Base-by-base conservation (phyloP, 495 filamentous ascomycete species). In the Aspergillus taichungensis region DNA sequence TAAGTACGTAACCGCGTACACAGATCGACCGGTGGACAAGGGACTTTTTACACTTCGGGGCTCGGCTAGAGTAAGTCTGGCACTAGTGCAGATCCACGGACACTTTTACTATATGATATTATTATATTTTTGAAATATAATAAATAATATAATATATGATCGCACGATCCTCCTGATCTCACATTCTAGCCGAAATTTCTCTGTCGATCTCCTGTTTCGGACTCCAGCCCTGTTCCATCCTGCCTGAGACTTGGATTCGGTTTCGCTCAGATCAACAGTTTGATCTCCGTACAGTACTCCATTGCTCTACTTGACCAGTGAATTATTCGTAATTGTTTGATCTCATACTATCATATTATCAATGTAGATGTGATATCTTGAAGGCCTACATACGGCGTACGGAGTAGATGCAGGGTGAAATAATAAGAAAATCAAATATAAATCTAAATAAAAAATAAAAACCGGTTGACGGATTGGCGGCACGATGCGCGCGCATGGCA, bases 61-160 rank as follows among this genome's bases (percentile, higher is more conserved):
- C 48, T 57, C 55, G 55, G 55, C 48, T 52, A 53, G 45, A 57
- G 49, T 45, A 50, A 47, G 46, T 47, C 47, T 49, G 38, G 43
- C 47, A 41, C 49, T 59, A 59, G 55, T 59, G 55, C 55, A 59
- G 55, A 59, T 59, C 55, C 44, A 54, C 50, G 47, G 52, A 59
- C 52, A 50, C 49, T 46, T 47, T 43, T 52, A 42, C 45, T 49
- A 43, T 34, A 50, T 46, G 40, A 46, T 53, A 48, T 40, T 24
- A 24, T 24, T 4, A 24, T 24, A 24, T 24, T n/a, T n/a, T n/a
- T n/a, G 35, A 18, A 38, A 12, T 38, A 38, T 14, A 38, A 18
- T 38, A 38, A 10, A 38, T 38, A 24, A 38, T 18, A 24, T 38
- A 14, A 24, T 24, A 24, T 1, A 24, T 24, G 18, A 24, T 24